A percentile compares a stretch with the other conserved stretches of the same genome.
These are phyloP conservation scores for Selaginella moellendorffii DNA, from an alignment of 75 land plant genomes.

Conservation along the genomic window DNA sequence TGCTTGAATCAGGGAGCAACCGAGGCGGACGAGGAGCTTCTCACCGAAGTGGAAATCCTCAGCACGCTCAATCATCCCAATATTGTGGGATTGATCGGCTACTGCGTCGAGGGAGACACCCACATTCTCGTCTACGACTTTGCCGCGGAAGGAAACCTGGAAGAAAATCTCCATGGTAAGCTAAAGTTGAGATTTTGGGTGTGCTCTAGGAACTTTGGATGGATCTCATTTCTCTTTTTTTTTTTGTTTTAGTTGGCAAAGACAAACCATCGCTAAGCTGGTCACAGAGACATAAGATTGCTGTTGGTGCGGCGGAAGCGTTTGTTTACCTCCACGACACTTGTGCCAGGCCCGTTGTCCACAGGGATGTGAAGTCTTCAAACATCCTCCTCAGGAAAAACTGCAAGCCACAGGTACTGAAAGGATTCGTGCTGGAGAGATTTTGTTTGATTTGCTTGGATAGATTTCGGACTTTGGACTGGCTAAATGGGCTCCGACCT, in stretches of 20 bases:
- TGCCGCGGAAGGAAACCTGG: constrained; percentile 69
- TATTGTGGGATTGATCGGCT: constrained; percentile 58
- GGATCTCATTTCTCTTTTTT: constrained; percentile 6
- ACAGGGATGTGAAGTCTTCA: constrained; percentile 80
- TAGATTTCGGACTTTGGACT: constrained; percentile 96
- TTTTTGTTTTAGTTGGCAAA: constrained; percentile 24
- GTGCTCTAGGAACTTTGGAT: neutral
- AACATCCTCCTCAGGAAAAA: constrained; percentile 57
- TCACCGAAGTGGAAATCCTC: constrained; percentile 63
- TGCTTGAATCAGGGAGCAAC: constrained; percentile 40
- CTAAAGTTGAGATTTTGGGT: neutral
- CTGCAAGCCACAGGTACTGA: constrained; percentile 61
- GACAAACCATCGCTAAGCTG: constrained; percentile 36
- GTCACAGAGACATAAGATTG: constrained; percentile 63
- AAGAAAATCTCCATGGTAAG: constrained; percentile 80
- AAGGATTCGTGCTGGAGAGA: neutral
- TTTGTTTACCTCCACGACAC: constrained; percentile 45
- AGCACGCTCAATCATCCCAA: constrained; percentile 49
- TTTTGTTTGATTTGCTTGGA: neutral
- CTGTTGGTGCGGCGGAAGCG: constrained; percentile 76
- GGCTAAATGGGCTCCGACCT: constrained; percentile 63
- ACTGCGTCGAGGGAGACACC: constrained; percentile 42
- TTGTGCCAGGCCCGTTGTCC: constrained; percentile 39
- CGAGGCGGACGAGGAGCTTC: constrained; percentile 51
- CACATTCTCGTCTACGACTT: constrained; percentile 71